Conservation (phyloP, 495 filamentous ascomycete genomes). For the Penicillium pulvis region DNA sequence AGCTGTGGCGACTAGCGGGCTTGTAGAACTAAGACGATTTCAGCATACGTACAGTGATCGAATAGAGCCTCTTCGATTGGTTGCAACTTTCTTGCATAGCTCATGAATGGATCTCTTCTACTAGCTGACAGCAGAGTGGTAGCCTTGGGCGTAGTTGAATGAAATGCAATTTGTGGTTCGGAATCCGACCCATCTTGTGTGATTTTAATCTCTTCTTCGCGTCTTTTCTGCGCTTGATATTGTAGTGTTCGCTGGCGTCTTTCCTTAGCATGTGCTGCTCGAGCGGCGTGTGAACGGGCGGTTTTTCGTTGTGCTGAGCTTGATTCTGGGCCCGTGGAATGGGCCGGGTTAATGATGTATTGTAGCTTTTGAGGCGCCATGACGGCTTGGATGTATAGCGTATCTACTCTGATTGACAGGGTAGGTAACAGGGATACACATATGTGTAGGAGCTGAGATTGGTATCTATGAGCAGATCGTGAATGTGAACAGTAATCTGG, state of each 20-base stretch:
- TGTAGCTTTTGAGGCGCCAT: constrained; percentile 9
- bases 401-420: neutral
- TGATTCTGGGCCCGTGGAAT: constrained; percentile 29
- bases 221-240: constrained; percentile 23
- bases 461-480: neutral
- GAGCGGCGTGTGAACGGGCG: constrained; percentile 27
- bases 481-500: neutral
- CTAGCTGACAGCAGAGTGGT: constrained; percentile 1
- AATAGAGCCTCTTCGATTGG: constrained; percentile 17
- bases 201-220: neutral
- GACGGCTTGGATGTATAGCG: neutral
- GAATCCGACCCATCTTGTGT: neutral
- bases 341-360: constrained; percentile 3
- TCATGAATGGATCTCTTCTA: constrained; percentile 18
- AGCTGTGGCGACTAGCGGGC: too few species aligned
- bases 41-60: constrained; percentile 17
- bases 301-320: constrained; percentile 25
- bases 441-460: neutral
- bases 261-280: constrained; percentile 22
- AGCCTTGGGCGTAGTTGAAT: neutral
- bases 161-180: neutral
- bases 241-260: constrained; percentile 23
- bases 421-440: neutral
- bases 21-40: neutral
- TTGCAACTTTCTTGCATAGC: constrained; percentile 12